Evolutionary conservation across 106 monocot genomes (phyloP).

Genomic region (Alisma plantagoaquatica): DNA sequence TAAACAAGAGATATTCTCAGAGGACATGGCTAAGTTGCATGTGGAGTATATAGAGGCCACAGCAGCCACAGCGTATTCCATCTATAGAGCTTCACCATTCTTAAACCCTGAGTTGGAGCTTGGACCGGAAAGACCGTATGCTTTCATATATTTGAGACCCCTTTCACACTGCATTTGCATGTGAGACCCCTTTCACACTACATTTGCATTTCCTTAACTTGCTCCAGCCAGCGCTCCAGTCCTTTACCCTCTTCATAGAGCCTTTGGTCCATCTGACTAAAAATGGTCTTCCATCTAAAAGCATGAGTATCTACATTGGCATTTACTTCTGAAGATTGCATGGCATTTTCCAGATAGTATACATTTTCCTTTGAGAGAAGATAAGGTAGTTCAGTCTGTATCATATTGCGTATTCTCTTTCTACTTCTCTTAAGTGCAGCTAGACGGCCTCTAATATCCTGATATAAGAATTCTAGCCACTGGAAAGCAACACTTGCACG

Average conservation of each 20-base stretch:
- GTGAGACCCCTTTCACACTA: slow-evolving; percentile 67
- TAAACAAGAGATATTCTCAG: slow-evolving; percentile 43
- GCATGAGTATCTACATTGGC: slow-evolving; percentile 32
- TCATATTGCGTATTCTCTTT: slow-evolving; percentile 67
- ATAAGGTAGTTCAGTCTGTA: slow-evolving; percentile 62
- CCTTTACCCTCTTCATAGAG: slow-evolving; percentile 59
- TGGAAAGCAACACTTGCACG: slow-evolving; percentile 76
- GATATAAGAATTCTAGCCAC: slow-evolving; percentile 81
- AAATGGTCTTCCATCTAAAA: slow-evolving; percentile 62
- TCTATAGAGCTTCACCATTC: slow-evolving; percentile 28
- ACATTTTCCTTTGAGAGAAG: slow-evolving; percentile 41
- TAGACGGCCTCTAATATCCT: slow-evolving; percentile 69
- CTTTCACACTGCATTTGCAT: too few species aligned
- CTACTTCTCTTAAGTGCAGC: slow-evolving; percentile 64
- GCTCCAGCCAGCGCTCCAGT: slow-evolving; percentile 71
- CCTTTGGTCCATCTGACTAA: slow-evolving; percentile 63
- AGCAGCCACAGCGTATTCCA: slow-evolving; percentile 50
- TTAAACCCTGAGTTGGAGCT: slow-evolving; percentile 38
- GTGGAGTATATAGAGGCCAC: slow-evolving; percentile 87
- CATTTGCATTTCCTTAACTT: slow-evolving; percentile 73
- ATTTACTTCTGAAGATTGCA: slow-evolving; percentile 13
- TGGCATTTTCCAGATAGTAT: slow-evolving; percentile 27
- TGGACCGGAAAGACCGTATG: slow-evolving; percentile 11
- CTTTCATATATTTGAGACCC: slow-evolving; percentile 37
- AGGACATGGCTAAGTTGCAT: slow-evolving; percentile 49